Percentiles rank a stretch among this genome's conserved stretches.
phyloP scores from a whole-genome alignment of 306 rosid species.

The Citrullus mucosospermus region DNA sequence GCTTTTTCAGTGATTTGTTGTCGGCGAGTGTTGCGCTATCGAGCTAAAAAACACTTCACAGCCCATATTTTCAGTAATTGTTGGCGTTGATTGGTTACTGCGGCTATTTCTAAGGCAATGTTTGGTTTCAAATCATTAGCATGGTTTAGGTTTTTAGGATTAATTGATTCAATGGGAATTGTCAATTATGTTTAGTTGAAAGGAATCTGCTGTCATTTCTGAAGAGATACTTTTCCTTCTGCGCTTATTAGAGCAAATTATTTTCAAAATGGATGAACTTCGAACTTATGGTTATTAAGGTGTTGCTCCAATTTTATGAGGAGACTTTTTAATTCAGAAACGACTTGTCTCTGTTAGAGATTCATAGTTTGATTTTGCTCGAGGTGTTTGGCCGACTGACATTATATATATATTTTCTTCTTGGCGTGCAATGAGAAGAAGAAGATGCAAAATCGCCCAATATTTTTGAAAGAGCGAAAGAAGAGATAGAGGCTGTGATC shows the following conservation, averaged over 20 bases:
- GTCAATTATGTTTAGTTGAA: background rate
- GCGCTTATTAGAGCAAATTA: background rate
- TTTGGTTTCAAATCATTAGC: background rate
- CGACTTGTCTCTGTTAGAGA: background rate
- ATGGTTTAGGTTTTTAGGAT: background rate
- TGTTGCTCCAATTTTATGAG: background rate
- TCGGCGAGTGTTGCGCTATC: background rate
- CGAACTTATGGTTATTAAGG: background rate
- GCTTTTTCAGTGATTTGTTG: background rate
- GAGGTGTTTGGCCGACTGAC: background rate
- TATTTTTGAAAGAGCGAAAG: constrained; percentile 5
- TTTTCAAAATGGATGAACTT: background rate
- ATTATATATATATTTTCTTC: background rate
- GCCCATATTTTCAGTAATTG: background rate
- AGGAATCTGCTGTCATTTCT: background rate
- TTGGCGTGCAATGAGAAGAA: constrained; percentile 7
- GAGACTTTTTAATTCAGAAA: background rate
- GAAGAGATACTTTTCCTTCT: background rate
- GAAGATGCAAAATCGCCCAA: constrained; percentile 3
- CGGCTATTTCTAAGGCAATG: background rate
- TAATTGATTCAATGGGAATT: background rate
- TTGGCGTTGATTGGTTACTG: background rate
- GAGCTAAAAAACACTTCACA: background rate
- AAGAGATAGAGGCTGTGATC: constrained; percentile 8
- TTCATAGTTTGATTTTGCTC: background rate